Conservation (phyloP, 78 protist species). For the Dictyostelium intermedium region DNA sequence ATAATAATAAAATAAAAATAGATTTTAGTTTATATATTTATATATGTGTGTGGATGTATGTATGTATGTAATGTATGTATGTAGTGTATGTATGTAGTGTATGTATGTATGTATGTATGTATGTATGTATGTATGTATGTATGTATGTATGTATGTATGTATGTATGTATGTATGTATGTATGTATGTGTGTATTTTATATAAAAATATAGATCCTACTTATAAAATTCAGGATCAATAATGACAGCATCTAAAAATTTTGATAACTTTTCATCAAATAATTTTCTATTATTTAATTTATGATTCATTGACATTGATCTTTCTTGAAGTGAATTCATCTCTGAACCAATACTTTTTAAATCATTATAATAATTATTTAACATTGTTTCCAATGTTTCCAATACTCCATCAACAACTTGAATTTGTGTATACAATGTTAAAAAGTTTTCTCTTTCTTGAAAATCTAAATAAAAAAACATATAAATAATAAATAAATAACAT, state of each 20-base stretch:
- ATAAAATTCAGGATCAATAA: slow-evolving; percentile 12
- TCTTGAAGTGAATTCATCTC: slow-evolving; percentile 66
- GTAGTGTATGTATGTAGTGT: too few relatives aligned
- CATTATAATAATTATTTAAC: slow-evolving; percentile 47
- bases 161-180: too few relatives aligned
- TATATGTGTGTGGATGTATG: too few relatives aligned
- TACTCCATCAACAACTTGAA: slow-evolving; percentile 46
- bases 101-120: too few relatives aligned
- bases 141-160: too few relatives aligned
- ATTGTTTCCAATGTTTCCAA: slow-evolving; percentile 23
- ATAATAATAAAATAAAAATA: background rate
- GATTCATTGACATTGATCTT: slow-evolving; percentile 47
- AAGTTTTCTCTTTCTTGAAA: slow-evolving; percentile 53
- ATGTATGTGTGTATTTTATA: too few relatives aligned
- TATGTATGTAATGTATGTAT: too few relatives aligned
- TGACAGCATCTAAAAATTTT: slow-evolving; percentile 29
- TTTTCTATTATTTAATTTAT: slow-evolving; percentile 74
- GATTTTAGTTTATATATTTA: too few relatives aligned
- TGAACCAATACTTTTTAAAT: slow-evolving; percentile 61
- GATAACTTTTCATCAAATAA: slow-evolving; percentile 14
- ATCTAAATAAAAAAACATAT: background rate
- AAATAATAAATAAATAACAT: background rate
- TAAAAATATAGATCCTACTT: too few relatives aligned
- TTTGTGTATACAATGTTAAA: slow-evolving; percentile 41
- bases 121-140: too few relatives aligned